Evolutionary conservation across 495 filamentous ascomycete species (phyloP), one percentile per base, ranked within the genome.

Genomic region (Neurospora sp.): DNA sequence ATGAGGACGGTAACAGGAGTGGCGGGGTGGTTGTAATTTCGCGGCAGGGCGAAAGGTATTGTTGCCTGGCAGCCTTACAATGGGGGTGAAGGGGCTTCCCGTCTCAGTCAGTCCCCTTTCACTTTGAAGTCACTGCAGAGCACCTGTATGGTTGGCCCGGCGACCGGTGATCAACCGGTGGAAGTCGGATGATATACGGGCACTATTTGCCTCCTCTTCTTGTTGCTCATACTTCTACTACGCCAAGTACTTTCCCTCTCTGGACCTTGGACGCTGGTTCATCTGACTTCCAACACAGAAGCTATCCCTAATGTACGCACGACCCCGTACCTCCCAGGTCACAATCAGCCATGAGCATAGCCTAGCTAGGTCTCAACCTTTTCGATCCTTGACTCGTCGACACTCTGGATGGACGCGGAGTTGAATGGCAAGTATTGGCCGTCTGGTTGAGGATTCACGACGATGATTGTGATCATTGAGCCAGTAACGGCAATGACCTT

Each of bases 351-450:
- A 31, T 1, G 27, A 35, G 54, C 54, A 31, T 54, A 23, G 23
- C 12, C 12, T 16, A 4, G 6, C 12, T 62, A 35, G 23, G 20
- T 62, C 54, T 31, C 54, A 62, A 73, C 75, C 59, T 66, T 73
- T 59, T 79, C 78, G 18, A 79, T 41, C n/a, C 75, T 71, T 20
- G 74, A 77, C 23, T 75, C 77, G 39, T 79, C 78, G 18, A 79
- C 73, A 31, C 71, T 77, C 59, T 76, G 75, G 14, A 77, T 12
- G 23, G 77, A 73, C 2, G 54, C 74, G 14, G 74, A 7, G 4
- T 38, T 76, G 48, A 79, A 79, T 20, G 72, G 40, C 0, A 76
- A 42, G 5, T 77, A 73, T 10, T 48, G 35, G 31, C 78, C 78
- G 42, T 78, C 72, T 23, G 78, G 78, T 27, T 79, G 78, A 1